These are phyloP conservation scores for Phialophora macrospora DNA, from an alignment of 2,329 filamentous ascomycete species.

Conservation along the genomic window DNA sequence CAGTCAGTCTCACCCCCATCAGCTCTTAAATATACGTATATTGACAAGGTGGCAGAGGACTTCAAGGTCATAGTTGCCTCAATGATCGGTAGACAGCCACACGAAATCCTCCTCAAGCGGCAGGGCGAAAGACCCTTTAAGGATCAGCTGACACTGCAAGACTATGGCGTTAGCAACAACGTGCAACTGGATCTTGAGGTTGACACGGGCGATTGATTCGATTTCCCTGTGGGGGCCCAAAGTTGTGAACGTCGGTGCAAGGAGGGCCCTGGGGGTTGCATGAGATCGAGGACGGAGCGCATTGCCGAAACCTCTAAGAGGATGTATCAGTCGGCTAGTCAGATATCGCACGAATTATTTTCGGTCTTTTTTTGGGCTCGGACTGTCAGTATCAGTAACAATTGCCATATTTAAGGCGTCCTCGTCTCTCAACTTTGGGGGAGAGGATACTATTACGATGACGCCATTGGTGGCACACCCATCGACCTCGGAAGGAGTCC, in stretches of 20 bases:
- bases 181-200: slow-evolving; percentile 64
- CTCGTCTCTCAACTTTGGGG: not conserved
- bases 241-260: not conserved
- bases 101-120: slow-evolving; percentile 88
- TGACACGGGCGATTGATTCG: slow-evolving; percentile 52
- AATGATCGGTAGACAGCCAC: slow-evolving; percentile 82
- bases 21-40: not conserved
- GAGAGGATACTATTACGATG: too few species aligned
- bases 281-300: too few species aligned
- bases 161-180: slow-evolving; percentile 93
- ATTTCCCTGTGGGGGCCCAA: not conserved
- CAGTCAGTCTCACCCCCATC: slow-evolving; percentile 47
- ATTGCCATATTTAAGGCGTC: not conserved
- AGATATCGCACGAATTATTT: not conserved
- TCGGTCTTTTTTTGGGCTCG: not conserved
- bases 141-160: slow-evolving; percentile 81
- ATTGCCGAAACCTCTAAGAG: not conserved
- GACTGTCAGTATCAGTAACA: not conserved
- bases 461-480: slow-evolving; percentile 15
- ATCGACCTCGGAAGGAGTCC: slow-evolving; percentile 22
- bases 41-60: slow-evolving; percentile 55
- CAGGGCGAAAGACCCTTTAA: slow-evolving; percentile 95
- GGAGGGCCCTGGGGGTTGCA: not conserved
- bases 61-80: slow-evolving; percentile 93
- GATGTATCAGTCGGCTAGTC: not conserved